Evolutionary conservation across 2,329 filamentous ascomycete species (phyloP).

Genomic region (Trichoderma sp.): DNA sequence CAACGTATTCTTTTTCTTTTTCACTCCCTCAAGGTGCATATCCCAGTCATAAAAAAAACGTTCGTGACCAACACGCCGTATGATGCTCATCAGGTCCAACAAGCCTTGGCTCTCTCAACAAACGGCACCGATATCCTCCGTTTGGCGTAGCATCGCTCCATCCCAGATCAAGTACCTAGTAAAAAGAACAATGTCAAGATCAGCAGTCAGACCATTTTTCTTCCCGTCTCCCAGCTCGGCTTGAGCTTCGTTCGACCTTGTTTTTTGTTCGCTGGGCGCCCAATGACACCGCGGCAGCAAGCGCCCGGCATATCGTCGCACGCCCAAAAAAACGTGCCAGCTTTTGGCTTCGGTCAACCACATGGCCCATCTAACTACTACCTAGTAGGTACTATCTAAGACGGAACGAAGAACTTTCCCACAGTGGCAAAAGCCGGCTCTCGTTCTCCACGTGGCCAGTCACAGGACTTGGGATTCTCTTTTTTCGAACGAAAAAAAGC

Average conservation of each 20-base stretch:
- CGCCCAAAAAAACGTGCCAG: not conserved
- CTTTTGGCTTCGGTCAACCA: not conserved
- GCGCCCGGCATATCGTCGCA: not conserved
- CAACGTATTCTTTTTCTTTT: not conserved
- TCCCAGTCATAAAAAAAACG: not conserved
- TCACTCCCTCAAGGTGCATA: not conserved
- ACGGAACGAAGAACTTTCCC: not conserved
- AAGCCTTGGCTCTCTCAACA: not conserved
- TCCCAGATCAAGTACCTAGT: not conserved
- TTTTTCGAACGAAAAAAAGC: not conserved
- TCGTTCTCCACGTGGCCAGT: slow-evolving; percentile 14
- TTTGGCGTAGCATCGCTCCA: slow-evolving; percentile 1
- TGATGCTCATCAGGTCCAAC: slow-evolving; percentile 3
- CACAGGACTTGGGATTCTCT: not conserved
- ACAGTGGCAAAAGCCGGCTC: slow-evolving; percentile 10
- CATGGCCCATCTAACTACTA: not conserved
- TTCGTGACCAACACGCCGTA: not conserved
- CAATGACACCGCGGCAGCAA: slow-evolving; percentile 5
- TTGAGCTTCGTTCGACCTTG: too few relatives aligned
- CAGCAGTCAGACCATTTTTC: not conserved
- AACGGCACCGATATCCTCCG: not conserved
- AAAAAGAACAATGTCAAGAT: not conserved
- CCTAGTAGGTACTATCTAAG: too few relatives aligned
- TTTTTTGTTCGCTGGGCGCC: not conserved
- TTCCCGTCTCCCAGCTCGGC: too few relatives aligned